Evolutionary conservation across 148 eudicot species (phyloP).

Genomic region (Silene conica): DNA sequence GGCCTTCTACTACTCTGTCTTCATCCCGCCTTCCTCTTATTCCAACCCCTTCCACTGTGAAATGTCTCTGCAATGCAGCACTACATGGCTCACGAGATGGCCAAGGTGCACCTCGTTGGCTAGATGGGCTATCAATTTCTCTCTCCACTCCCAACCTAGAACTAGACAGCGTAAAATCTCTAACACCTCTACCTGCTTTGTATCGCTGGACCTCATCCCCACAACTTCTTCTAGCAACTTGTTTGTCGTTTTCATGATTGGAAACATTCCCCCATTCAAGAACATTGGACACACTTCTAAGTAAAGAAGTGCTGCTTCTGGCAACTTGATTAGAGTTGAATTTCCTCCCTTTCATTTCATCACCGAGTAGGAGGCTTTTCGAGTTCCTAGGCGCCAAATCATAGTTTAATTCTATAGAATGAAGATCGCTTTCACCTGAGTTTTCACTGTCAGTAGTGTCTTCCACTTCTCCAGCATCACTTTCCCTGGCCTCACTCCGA

Average conservation of each 20-base stretch:
- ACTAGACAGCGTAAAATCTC: slow-evolving; percentile 1
- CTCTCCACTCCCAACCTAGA: slow-evolving; percentile 5
- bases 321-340: slow-evolving; percentile 32
- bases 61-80: slow-evolving; percentile 24
- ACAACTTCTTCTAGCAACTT: slow-evolving; percentile 1
- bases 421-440: slow-evolving; percentile 65
- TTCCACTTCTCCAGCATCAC: not conserved
- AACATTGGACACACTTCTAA: slow-evolving; percentile 54
- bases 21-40: slow-evolving; percentile 18
- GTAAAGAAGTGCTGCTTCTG: slow-evolving; percentile 52
- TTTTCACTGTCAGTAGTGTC: slow-evolving; percentile 39
- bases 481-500: slow-evolving; percentile 32
- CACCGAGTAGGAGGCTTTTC: slow-evolving; percentile 7
- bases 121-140: slow-evolving; percentile 37
- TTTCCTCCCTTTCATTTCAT: not conserved
- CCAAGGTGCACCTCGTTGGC: slow-evolving; percentile 37
- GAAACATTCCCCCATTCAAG: slow-evolving; percentile 48
- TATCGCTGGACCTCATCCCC: slow-evolving; percentile 6
- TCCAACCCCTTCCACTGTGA: slow-evolving; percentile 24
- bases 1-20: slow-evolving; percentile 11
- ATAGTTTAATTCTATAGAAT: slow-evolving; percentile 52
- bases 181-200: not conserved
- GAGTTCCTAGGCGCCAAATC: slow-evolving; percentile 18
- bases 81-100: slow-evolving; percentile 35
- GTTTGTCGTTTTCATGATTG: not conserved